Evolutionary conservation across 805 yeast species (phyloP).

Genomic region (Komagataella pseudopastoris): DNA sequence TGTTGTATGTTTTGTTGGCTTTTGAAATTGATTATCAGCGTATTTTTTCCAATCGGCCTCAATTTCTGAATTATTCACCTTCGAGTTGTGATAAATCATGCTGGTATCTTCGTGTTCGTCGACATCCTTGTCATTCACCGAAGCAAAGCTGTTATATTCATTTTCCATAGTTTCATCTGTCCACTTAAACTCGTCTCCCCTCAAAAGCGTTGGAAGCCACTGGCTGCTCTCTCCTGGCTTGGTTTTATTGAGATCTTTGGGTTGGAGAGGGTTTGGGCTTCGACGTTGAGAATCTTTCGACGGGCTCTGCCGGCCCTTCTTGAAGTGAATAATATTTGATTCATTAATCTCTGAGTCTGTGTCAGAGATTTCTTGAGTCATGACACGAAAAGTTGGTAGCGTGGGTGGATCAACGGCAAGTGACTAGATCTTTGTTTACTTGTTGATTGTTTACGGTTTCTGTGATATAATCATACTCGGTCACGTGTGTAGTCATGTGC

Average conservation of each 20-base stretch:
- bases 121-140: background rate
- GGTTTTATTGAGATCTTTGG: background rate
- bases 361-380: background rate
- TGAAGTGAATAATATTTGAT: background rate
- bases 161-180: background rate
- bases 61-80: constrained; percentile 5
- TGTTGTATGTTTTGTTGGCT: constrained; percentile 10
- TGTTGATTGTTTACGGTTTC: background rate
- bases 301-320: background rate
- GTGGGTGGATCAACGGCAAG: background rate
- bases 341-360: background rate
- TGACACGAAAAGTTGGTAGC: background rate
- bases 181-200: background rate
- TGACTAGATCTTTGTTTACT: background rate
- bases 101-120: background rate
- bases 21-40: constrained; percentile 8
- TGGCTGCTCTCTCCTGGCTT: background rate
- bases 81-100: background rate
- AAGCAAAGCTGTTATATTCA: background rate
- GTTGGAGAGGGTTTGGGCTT: background rate
- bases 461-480: background rate
- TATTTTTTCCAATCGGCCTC: constrained; percentile 18
- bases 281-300: background rate
- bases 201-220: background rate
- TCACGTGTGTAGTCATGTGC: background rate